Evolutionary conservation across 1,284 basidiomycete species (phyloP).

Genomic region (Ustilago tritici): DNA sequence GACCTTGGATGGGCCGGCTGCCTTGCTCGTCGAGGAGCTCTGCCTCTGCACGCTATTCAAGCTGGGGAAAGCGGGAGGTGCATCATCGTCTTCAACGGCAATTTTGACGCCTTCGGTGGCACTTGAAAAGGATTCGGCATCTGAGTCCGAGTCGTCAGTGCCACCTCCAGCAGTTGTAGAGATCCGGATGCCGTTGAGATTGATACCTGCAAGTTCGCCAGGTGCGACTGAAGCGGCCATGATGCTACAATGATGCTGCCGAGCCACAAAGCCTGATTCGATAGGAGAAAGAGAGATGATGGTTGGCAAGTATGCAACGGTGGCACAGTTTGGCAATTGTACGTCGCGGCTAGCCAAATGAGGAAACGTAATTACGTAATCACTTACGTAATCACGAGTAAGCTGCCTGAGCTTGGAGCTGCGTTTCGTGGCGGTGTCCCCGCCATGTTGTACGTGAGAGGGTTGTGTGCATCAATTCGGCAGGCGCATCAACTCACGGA

Average conservation of each 20-base stretch:
- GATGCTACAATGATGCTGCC: not conserved
- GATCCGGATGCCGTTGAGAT: conserved; percentile 32
- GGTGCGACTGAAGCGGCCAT: conserved; percentile 8
- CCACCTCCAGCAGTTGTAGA: conserved; percentile 10
- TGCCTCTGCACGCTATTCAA: conserved; percentile 82
- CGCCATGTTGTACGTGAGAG: not conserved
- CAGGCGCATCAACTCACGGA: conserved; percentile 19
- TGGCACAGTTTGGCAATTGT: conserved; percentile 27
- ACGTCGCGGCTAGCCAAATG: not conserved
- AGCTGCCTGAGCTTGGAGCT: not conserved
- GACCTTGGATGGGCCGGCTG: conserved; percentile 3
- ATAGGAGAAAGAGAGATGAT: not conserved
- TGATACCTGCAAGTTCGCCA: conserved; percentile 21
- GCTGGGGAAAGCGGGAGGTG: conserved; percentile 87
- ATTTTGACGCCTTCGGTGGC: conserved; percentile 20
- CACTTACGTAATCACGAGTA: conserved; percentile 30
- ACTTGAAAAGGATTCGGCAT: conserved; percentile 28
- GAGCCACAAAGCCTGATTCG: not conserved
- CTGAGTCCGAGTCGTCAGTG: conserved; percentile 17
- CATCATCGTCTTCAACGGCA: conserved; percentile 72
- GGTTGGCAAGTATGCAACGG: not conserved
- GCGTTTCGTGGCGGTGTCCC: conserved; percentile 13
- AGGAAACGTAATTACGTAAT: conserved; percentile 22
- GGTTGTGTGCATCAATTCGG: not conserved
- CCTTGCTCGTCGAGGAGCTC: conserved; percentile 48